These are phyloP conservation scores for Leishmania guyanensis DNA, from an alignment of 208 protist genomes.

Conservation along the genomic window DNA sequence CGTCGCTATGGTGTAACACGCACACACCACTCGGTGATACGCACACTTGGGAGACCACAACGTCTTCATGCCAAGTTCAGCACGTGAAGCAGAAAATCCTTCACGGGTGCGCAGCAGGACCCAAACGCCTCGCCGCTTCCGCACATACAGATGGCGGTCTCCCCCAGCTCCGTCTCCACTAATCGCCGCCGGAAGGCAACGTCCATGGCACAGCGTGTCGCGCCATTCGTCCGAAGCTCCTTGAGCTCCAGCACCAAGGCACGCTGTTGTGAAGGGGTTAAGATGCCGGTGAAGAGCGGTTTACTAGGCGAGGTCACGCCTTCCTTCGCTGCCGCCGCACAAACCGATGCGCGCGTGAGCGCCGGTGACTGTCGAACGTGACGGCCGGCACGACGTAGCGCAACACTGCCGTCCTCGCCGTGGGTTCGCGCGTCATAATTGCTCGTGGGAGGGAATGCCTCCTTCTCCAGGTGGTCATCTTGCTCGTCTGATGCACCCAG, in stretches of 20 bases:
- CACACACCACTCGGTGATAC: neutral
- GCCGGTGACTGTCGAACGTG: neutral
- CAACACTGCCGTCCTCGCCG: neutral
- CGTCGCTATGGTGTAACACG: neutral
- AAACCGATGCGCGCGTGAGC: neutral
- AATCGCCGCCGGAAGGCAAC: constrained; percentile 33
- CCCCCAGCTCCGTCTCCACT: constrained; percentile 16
- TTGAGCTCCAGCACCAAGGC: constrained; percentile 34
- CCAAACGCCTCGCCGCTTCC: constrained; percentile 49
- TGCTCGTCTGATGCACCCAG: neutral
- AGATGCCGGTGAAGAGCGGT: neutral
- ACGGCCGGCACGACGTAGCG: neutral
- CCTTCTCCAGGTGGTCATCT: neutral
- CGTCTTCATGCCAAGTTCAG: neutral
- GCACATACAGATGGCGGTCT: constrained; percentile 36
- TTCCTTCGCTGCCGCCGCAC: neutral
- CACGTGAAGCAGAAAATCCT: constrained; percentile 30
- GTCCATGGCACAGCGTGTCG: constrained; percentile 57
- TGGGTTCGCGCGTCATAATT: neutral
- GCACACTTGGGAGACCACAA: neutral
- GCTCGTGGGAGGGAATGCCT: neutral
- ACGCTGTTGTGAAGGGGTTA: constrained; percentile 18
- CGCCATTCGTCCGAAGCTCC: constrained; percentile 38
- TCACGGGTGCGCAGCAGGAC: constrained; percentile 48
- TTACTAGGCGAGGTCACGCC: neutral